Base-by-base conservation (phyloP, 202 grass and related monocot genomes). In the Schoenoplectus tabernaemontani region DNA sequence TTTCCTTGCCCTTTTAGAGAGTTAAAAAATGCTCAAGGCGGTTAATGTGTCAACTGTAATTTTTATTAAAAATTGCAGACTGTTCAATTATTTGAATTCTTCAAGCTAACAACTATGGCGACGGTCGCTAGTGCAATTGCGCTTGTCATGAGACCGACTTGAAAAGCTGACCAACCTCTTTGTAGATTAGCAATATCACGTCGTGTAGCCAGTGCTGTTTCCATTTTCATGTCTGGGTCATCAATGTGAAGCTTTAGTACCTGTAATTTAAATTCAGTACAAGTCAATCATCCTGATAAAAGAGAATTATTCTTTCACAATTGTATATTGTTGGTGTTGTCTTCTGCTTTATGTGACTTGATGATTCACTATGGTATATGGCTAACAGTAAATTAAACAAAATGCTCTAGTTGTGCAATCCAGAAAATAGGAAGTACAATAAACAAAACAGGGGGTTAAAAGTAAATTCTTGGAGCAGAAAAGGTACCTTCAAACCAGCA, bases 161-260 rank as follows among this genome's bases (percentile, higher is more conserved):
- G 28, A 23, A 91, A 68, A 76, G 80, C 41, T 10, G 54, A 24
- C 33, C 23, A 63, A 15, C 76, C 9, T 47, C 59, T 67, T 51
- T 78, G 56, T 26, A 20, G 7, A 5, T 57, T 42, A 4, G 82
- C 78, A 22, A 73, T 20, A 64, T 74, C 43, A 3, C 28, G 10
- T 15, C 0, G 20, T 41, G 68, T 46, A 33, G 42, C 9, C 4
- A 80, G 33, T 9, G 53, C 19, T 11, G 47, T 8, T 66, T 83
- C 81, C 13, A 58, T 20, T 8, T 43, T 60, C 13, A 2, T 64
- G 47, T 82, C 41, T 33, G 78, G 44, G 1, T 88, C 60, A 0
- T 97, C 93, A 11, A 87, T 82, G 43, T 91, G 85, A 59, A 97
- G 77, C 66, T 70, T 93, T 78, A 97, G 44, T 74, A 91, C 87